Evolutionary conservation across 495 filamentous ascomycete genomes (phyloP), one percentile per base, ranked within the genome.

Genomic region (Tuber borchii): DNA sequence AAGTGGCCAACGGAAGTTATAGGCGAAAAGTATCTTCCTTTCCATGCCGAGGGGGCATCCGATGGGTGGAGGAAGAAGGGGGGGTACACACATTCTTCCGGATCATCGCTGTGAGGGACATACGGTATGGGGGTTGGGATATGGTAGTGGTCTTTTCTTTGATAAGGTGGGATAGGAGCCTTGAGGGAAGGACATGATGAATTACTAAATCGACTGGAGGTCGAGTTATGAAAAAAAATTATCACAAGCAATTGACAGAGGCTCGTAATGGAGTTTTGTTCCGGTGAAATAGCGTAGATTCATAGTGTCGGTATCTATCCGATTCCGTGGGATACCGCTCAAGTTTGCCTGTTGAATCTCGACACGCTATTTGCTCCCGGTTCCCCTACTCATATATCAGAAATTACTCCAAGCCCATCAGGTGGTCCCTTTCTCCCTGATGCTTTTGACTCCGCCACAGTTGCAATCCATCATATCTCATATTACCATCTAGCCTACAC

Each of bases 391-490:
- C 56, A 65, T 65, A 65, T 65, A 65, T 65, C 56, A 65, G 56
- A 31, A 65, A 65, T 65, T 14, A 19, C 56, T 34, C 56, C 31
- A 26, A 17, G 56, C 56, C 14, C 56, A 65, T 65, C 26, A 34
- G 26, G 26, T 65, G 56, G 26, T 19, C 14, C 56, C 14, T 65
- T 65, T 17, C 26, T 14, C 26, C 56, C 20, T 34, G 56, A 10
- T 56, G 20, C 48, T 12, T 26, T 26, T 26, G 45, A 34, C 26
- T 34, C 56, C 56, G 56, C 56, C 56, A 65, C 26, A 65, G 26
- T 65, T 65, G 56, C 56, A 34, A 65, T 65, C 56, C 56, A 65
- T 65, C 56, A 65, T 34, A 65, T 65, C 56, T 65, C n/a, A 65
- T 65, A 65, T 65, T 65, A 17, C 26, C 14, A 65, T 7, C 14